These are phyloP conservation scores for Gastroboletus turbinatus DNA, from an alignment of 1,284 basidiomycete species.

Conservation along the genomic window DNA sequence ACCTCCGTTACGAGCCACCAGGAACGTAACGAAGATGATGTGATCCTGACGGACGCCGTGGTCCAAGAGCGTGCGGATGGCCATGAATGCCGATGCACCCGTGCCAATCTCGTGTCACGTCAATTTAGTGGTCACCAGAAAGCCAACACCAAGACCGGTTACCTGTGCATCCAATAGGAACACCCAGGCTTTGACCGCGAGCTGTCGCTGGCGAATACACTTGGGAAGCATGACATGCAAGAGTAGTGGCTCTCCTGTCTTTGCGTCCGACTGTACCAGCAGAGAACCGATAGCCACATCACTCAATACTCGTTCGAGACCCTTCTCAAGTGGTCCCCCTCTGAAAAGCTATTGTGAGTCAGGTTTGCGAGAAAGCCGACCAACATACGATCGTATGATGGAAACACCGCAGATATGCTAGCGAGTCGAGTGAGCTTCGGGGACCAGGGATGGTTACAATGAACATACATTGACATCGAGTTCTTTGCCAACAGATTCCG, in stretches of 20 bases:
- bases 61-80: slow-evolving; percentile 91
- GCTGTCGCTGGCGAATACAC: slow-evolving; percentile 62
- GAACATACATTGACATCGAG: slow-evolving; percentile 53
- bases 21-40: slow-evolving; percentile 86
- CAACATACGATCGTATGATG: slow-evolving; percentile 74
- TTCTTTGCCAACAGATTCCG: slow-evolving; percentile 60
- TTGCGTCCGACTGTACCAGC: slow-evolving; percentile 85
- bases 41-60: slow-evolving; percentile 87
- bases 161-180: slow-evolving; percentile 93
- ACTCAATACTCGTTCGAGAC: slow-evolving; percentile 86
- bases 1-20: slow-evolving; percentile 83
- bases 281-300: slow-evolving; percentile 88
- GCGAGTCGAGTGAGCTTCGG: slow-evolving; percentile 7
- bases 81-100: slow-evolving; percentile 94
- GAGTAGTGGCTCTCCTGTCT: slow-evolving; percentile 86
- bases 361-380: background rate
- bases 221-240: slow-evolving; percentile 81
- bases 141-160: slow-evolving; percentile 2
- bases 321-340: slow-evolving; percentile 87
- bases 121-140: background rate
- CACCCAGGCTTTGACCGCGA: slow-evolving; percentile 75
- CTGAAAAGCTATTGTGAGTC: slow-evolving; percentile 39
- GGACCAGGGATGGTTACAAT: background rate
- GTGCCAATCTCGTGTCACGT: slow-evolving; percentile 74
- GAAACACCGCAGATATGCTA: slow-evolving; percentile 79